Evolutionary conservation across 2,329 filamentous ascomycete species (phyloP).

Genomic region (Colletotrichum sp.): DNA sequence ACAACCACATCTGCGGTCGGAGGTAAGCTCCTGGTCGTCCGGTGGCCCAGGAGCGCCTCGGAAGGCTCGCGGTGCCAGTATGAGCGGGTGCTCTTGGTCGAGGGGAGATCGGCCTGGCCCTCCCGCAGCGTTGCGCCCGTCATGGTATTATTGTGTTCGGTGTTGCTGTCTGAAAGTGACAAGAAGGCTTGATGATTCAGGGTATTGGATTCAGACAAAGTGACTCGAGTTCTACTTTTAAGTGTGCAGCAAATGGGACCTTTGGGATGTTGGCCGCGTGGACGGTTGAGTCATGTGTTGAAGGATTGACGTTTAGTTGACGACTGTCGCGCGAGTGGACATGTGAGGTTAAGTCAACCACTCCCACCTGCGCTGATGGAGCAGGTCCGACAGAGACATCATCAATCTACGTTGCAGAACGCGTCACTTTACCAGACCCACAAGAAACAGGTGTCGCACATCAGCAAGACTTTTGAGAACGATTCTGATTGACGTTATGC

Average conservation of each 20-base stretch:
- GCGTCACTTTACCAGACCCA: background rate
- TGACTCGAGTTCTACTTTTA: background rate
- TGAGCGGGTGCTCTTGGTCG: slow-evolving; percentile 62
- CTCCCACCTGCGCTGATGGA: background rate
- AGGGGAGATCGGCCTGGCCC: slow-evolving; percentile 61
- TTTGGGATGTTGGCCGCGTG: background rate
- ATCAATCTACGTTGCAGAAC: background rate
- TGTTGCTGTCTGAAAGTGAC: background rate
- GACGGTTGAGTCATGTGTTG: background rate
- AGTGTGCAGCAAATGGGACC: background rate
- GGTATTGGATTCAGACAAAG: background rate
- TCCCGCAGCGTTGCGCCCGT: slow-evolving; percentile 30
- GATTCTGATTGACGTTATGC: slow-evolving; percentile 1
- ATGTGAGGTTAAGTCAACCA: background rate
- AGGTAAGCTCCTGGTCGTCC: slow-evolving; percentile 68
- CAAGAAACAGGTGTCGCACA: background rate
- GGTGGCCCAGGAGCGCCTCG: slow-evolving; percentile 66
- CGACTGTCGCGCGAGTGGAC: background rate
- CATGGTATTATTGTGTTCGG: slow-evolving; percentile 28
- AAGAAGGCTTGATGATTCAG: background rate
- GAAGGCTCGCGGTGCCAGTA: slow-evolving; percentile 79
- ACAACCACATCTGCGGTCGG: slow-evolving; percentile 69
- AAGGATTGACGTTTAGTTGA: background rate
- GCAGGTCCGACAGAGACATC: background rate
- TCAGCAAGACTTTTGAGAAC: background rate